Evolutionary conservation across 1,284 basidiomycete species (phyloP), one percentile per base, ranked within the genome.

Genomic region (Leccinum pachyderme): DNA sequence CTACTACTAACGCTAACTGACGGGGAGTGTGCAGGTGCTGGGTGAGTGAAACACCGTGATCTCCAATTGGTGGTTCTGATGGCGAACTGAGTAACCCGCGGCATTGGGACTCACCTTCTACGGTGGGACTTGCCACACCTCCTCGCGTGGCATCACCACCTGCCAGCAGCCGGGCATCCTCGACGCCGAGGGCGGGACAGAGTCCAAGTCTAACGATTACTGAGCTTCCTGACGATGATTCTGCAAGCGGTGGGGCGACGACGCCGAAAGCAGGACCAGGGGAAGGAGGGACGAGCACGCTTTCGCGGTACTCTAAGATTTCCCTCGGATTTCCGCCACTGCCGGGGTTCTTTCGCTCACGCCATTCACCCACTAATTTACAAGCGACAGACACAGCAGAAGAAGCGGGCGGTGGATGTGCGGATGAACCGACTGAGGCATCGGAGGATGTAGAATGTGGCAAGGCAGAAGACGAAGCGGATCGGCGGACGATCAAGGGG

Each of bases 1-100:
- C 78, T 98, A 31, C 74, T 98, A 52, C 80, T 98, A 18, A 98
- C 92, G 1, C 79, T 98, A 58, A 89, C 84, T 52, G 81, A 85
- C 64, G 86, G 84, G 49, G 84, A 85, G 63, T 76, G 75, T 46
- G 73, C 74, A 35, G 73, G 65, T 56, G 63, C 75, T 29, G 63
- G 60, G 87, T 87, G 65, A 70, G 80, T 73, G 35, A 54, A 49
- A 41, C 29, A 13, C 3, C 7, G 13, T 45, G 15, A 8, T 25
- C 5, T 52, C 6, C 12, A 35, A 50, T 45, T 3, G 47, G 47
- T 28, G 15, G n/a, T 50, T 57, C 54, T 73, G 54, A 71, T 53
- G 37, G 37, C 13, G 47, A 22, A n/a, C 35, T 31, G 57, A 70
- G 70, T 46, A 53, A 55, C 33, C 24, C 58, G 15, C 59, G 59